These are phyloP conservation scores for Penicillium frequentans DNA, from an alignment of 2,329 filamentous ascomycete genomes.

Conservation along the genomic window DNA sequence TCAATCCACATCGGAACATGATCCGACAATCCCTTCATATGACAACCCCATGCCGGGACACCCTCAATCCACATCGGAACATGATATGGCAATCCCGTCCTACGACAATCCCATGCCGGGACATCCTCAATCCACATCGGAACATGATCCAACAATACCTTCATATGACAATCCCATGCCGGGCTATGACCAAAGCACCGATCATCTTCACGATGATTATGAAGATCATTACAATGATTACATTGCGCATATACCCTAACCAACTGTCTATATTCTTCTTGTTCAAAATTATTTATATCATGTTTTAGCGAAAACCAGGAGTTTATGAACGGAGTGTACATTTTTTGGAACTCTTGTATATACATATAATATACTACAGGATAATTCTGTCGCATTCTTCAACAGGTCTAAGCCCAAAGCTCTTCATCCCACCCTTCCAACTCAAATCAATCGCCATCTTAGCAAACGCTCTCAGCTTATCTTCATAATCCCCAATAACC, in stretches of 20 bases:
- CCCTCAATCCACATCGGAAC: background rate
- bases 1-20: background rate
- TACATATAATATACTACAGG: background rate
- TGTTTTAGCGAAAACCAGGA: background rate
- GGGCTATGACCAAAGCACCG: background rate
- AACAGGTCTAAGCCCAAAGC: conserved; percentile 19
- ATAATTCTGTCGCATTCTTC: conserved; percentile 21
- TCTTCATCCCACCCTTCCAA: conserved; percentile 22
- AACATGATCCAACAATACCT: background rate
- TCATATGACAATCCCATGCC: background rate
- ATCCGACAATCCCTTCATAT: background rate
- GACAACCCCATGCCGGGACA: background rate
- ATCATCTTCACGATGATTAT: background rate
- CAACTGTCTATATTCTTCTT: background rate
- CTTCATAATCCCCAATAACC: conserved; percentile 19
- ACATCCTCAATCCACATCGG: background rate
- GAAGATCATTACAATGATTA: background rate
- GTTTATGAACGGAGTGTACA: background rate
- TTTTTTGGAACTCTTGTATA: background rate
- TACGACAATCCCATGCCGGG: background rate
- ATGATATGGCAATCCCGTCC: background rate
- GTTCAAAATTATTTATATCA: background rate
- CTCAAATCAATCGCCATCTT: conserved; percentile 19
- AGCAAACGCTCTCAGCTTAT: conserved; percentile 19
- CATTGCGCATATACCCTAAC: background rate